A percentile compares a stretch with the other conserved stretches of the same genome.
These are phyloP conservation scores for Zalaria sp. DNA, from an alignment of 2,329 filamentous ascomycete genomes.

Conservation along the genomic window DNA sequence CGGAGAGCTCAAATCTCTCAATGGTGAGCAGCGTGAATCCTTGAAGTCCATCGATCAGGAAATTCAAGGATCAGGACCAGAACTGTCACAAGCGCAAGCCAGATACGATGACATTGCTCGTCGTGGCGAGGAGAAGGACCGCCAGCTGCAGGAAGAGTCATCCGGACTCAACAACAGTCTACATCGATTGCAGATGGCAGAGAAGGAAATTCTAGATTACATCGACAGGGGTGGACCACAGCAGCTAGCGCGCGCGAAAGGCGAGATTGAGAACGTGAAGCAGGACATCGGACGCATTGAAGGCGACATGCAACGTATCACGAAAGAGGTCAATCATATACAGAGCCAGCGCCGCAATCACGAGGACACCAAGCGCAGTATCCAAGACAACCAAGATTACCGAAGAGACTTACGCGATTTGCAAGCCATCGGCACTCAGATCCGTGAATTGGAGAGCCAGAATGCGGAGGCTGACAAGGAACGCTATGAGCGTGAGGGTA, in stretches of 20 bases:
- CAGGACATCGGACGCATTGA: constrained; percentile 51
- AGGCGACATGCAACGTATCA: constrained; percentile 51
- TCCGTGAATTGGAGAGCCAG: constrained; percentile 59
- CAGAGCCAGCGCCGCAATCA: constrained; percentile 65
- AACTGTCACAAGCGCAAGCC: constrained; percentile 60
- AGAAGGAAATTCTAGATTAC: constrained; percentile 68
- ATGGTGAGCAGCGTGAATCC: constrained; percentile 50
- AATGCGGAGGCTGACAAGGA: constrained; percentile 74
- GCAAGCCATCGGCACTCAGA: constrained; percentile 52
- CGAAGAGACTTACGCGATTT: constrained; percentile 60
- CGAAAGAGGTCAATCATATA: constrained; percentile 60
- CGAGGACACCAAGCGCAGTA: constrained; percentile 71
- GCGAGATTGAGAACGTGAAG: constrained; percentile 45
- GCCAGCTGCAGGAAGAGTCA: constrained; percentile 55
- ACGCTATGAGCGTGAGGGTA: constrained; percentile 56
- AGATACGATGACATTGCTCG: constrained; percentile 64
- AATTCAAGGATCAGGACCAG: constrained; percentile 58
- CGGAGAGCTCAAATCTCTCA: constrained; percentile 56
- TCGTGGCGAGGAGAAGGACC: constrained; percentile 58
- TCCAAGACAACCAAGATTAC: constrained; percentile 77
- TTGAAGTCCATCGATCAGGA: constrained; percentile 60
- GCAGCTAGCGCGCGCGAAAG: constrained; percentile 56
- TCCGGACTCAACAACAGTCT: constrained; percentile 60
- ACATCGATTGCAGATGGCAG: constrained; percentile 61
- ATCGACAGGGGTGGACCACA: constrained; percentile 58